A percentile compares a stretch with the other conserved stretches of the same genome.
Evolutionary conservation across 1,284 basidiomycete species (phyloP).

Genomic region (Athelia psychrophila): DNA sequence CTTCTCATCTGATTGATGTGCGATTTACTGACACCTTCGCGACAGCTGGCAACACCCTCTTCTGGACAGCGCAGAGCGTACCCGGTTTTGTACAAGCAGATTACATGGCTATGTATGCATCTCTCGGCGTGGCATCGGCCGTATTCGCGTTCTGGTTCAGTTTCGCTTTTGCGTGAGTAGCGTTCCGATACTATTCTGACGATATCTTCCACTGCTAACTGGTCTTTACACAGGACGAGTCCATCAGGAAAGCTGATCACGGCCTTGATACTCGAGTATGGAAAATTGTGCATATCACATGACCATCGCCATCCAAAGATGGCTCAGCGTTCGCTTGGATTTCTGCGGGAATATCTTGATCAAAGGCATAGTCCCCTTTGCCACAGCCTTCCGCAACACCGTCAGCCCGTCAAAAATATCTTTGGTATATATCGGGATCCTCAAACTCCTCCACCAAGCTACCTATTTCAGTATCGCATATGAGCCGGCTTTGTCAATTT

Average conservation of each 20-base stretch:
- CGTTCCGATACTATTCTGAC: not conserved
- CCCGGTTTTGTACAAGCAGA: constrained; percentile 49
- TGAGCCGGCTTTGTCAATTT: too few species aligned
- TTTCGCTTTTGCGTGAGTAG: constrained; percentile 49
- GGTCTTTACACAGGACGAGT: constrained; percentile 31
- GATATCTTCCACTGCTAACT: not conserved
- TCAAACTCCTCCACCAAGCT: too few species aligned
- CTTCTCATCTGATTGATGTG: not conserved
- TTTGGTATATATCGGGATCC: too few species aligned
- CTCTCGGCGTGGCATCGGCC: constrained; percentile 52
- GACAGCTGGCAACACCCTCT: constrained; percentile 41
- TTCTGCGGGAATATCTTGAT: constrained; percentile 73
- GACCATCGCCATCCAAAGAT: constrained; percentile 61
- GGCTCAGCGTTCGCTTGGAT: constrained; percentile 58
- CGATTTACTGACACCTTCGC: too few species aligned
- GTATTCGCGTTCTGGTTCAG: constrained; percentile 55
- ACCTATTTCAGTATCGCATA: too few species aligned
- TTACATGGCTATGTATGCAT: constrained; percentile 72
- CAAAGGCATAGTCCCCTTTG: constrained; percentile 70
- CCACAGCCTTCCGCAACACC: constrained; percentile 49
- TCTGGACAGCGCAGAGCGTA: constrained; percentile 43
- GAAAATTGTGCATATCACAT: constrained; percentile 82
- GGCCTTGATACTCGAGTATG: constrained; percentile 63
- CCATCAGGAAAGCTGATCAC: constrained; percentile 48
- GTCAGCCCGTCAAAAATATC: constrained; percentile 50